Evolutionary conservation across 768 basidiomycete species (phyloP), one percentile per base, ranked within the genome.

Genomic region (Mrakia blollopis): DNA sequence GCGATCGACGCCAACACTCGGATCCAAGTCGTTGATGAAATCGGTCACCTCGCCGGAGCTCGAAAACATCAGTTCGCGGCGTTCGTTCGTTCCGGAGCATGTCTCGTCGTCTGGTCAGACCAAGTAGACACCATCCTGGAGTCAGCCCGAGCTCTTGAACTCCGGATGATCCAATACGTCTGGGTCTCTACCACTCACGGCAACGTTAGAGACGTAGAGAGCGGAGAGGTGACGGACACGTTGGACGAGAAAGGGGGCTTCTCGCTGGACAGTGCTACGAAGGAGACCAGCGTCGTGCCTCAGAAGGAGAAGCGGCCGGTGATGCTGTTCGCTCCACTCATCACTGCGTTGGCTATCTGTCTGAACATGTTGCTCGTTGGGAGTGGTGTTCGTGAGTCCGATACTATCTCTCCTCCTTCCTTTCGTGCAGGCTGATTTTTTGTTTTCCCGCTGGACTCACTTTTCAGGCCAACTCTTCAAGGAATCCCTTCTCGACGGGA

Each of bases 61-160:
- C 91, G 94, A 82, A 94, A 94, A 85, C 93, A 94, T 81, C 93
- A 94, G 80, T 93, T 91, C 71, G 93, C 90, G 28, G 92, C 93
- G 0, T 94, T 94, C 82, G 89, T 93, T 81, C 88, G 92, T 67
- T 90, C 93, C 82, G 93, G 94, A 82, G 88, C 91, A 52, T 91
- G 91, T 25, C 87, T 94, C 74, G 88, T 94, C 78, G 89, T 94
- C 79, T 94, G 92, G 92, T 89, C 90, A n/a, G 91, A 93, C 81
- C 87, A 88, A 0, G 86, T 93, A 65, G 91, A 93, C 81, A 87
- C 86, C 79, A 91, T 94, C 82, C 88, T 94, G 68, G 86, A 83
- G 44, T 85, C 83, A 71, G 84, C 84, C 78, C 87, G 88, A 79
- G 81, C 81, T 10, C 87, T 89, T 72, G 89, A 89, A 79, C 86